phyloP scores from a whole-genome alignment of 1,284 basidiomycete species.

The Ganoderma boninense region DNA sequence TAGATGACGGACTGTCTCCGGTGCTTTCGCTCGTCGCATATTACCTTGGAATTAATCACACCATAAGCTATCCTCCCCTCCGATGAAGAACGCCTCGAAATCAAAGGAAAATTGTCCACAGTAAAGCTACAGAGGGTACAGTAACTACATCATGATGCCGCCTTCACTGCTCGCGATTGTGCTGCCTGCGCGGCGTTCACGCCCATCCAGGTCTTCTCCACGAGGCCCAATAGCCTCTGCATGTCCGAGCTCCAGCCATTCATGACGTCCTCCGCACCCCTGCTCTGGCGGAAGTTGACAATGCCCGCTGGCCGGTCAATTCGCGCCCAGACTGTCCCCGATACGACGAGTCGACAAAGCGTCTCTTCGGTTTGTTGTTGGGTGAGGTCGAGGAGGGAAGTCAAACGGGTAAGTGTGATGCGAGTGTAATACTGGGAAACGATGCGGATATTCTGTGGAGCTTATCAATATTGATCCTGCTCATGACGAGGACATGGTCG shows the following conservation, averaged over 20 bases:
- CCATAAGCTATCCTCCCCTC: background rate
- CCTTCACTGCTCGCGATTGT: constrained; percentile 67
- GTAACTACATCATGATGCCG: constrained; percentile 40
- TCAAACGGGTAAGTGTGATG: constrained; percentile 87
- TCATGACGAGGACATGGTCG: constrained; percentile 29
- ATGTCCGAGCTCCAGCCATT: constrained; percentile 98
- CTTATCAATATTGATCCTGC: constrained; percentile 4
- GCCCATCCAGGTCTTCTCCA: constrained; percentile 91
- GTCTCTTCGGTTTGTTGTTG: constrained; percentile 86
- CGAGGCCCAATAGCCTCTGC: constrained; percentile 83
- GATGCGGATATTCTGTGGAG: constrained; percentile 90
- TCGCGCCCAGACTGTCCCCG: constrained; percentile 92
- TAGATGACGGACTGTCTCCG: background rate
- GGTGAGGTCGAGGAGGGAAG: constrained; percentile 89
- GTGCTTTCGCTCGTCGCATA: constrained; percentile 12
- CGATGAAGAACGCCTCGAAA: background rate
- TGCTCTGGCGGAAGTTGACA: constrained; percentile 84
- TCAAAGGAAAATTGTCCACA: constrained; percentile 33
- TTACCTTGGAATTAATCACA: constrained; percentile 20
- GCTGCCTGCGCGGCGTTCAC: constrained; percentile 88
- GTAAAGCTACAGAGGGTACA: constrained; percentile 35
- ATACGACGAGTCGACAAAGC: constrained; percentile 90
- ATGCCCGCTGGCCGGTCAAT: constrained; percentile 93
- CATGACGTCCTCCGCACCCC: constrained; percentile 88
- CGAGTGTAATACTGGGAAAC: constrained; percentile 95